These are phyloP conservation scores for Volvariella volvacea DNA, from an alignment of 1,284 basidiomycete species.

Conservation along the genomic window DNA sequence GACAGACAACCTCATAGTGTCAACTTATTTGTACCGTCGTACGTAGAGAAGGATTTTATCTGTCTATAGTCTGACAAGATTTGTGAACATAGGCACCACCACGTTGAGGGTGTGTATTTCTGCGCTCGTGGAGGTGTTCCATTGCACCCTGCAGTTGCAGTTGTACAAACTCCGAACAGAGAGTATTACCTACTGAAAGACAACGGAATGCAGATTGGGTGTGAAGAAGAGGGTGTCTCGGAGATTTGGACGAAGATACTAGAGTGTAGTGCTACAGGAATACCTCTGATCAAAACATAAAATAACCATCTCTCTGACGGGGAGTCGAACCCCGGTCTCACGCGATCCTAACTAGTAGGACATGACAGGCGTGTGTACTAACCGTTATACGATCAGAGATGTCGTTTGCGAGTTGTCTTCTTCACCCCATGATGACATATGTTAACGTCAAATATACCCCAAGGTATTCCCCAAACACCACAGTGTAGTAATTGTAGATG, in stretches of 20 bases:
- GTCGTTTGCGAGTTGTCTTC: too few relatives aligned
- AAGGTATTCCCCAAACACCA: too few relatives aligned
- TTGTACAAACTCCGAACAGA: slow-evolving; percentile 57
- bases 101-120: slow-evolving; percentile 71
- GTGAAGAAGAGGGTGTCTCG: slow-evolving; percentile 65
- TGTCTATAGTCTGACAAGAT: slow-evolving; percentile 1
- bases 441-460: too few relatives aligned
- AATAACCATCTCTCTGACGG: not conserved
- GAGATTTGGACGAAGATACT: slow-evolving; percentile 54
- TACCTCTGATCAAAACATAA: not conserved
- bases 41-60: slow-evolving; percentile 14
- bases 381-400: slow-evolving; percentile 2
- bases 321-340: slow-evolving; percentile 1
- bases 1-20: slow-evolving; percentile 19
- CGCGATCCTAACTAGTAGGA: not conserved
- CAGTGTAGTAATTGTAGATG: too few relatives aligned
- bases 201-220: slow-evolving; percentile 70
- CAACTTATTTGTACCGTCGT: slow-evolving; percentile 61
- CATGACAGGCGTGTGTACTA: slow-evolving; percentile 2
- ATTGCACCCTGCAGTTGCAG: slow-evolving; percentile 57
- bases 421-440: too few relatives aligned
- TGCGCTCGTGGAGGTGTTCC: slow-evolving; percentile 27
- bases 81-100: slow-evolving; percentile 47
- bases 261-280: slow-evolving; percentile 30
- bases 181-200: slow-evolving; percentile 64